Conservation (phyloP, 345 rosid genomes). For the Eucalyptus polyanthemos region DNA sequence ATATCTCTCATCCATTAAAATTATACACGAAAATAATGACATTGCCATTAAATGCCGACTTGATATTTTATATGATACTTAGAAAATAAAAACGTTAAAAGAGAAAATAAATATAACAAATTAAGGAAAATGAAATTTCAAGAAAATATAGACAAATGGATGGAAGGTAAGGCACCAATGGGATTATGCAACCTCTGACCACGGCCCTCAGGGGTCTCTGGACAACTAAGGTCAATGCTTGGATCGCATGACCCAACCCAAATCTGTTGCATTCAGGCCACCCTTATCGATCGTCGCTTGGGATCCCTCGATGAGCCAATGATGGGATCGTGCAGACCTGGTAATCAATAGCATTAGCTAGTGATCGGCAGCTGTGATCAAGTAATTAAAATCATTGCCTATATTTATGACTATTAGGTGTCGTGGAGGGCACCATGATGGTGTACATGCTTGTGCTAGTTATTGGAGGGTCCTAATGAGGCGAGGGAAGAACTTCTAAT, state of each 20-base stretch:
- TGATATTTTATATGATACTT: background rate
- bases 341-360: accelerated
- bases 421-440: accelerated
- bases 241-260: background rate
- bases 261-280: background rate
- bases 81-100: no score
- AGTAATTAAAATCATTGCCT: accelerated
- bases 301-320: accelerated
- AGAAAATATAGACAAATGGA: background rate
- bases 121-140: background rate
- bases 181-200: background rate
- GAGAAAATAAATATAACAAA: no score
- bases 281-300: accelerated
- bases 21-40: background rate
- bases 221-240: background rate
- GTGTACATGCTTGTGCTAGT: background rate
- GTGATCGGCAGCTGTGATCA: background rate
- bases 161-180: background rate
- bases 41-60: no score
- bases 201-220: background rate
- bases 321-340: accelerated
- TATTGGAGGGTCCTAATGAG: no score
- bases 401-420: accelerated
- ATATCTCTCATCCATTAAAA: background rate
- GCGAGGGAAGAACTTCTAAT: no score